These are phyloP conservation scores for Grosmannia huntii DNA, from an alignment of 2,329 filamentous ascomycete genomes.

Conservation along the genomic window DNA sequence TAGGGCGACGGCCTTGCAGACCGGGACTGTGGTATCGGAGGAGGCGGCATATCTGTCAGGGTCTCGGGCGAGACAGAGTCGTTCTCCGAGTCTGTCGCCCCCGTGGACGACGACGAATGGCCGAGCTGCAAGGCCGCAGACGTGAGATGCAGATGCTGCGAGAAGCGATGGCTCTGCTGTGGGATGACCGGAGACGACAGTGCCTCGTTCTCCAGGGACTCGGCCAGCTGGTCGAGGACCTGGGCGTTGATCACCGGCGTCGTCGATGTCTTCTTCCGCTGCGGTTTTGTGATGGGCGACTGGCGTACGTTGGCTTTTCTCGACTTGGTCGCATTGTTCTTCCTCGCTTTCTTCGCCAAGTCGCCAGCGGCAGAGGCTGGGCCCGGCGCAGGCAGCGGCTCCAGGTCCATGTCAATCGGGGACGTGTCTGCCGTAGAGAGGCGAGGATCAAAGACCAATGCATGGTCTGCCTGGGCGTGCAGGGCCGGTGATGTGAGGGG, in stretches of 20 bases:
- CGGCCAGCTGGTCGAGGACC: conserved; percentile 37
- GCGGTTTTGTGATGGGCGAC: conserved; percentile 60
- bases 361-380: conserved; percentile 23
- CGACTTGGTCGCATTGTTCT: conserved; percentile 38
- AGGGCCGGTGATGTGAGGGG: conserved; percentile 71
- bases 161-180: conserved; percentile 22
- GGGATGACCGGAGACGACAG: conserved; percentile 12
- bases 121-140: conserved; percentile 13
- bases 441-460: conserved; percentile 30
- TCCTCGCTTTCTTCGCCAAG: conserved; percentile 37
- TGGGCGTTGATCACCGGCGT: conserved; percentile 45
- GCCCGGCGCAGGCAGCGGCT: conserved; percentile 21
- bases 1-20: conserved; percentile 57
- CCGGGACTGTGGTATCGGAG: conserved; percentile 51
- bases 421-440: conserved; percentile 30
- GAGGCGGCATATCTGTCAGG: conserved; percentile 53
- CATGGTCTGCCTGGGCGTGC: conserved; percentile 52
- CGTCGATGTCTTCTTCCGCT: conserved; percentile 38
- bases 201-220: conserved; percentile 25
- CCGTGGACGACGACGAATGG: conserved; percentile 23
- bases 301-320: conserved; percentile 46
- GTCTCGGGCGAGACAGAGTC: conserved; percentile 52
- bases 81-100: conserved; percentile 47
- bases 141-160: conserved; percentile 18
- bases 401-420: conserved; percentile 44